Base-by-base conservation (phyloP, 768 basidiomycete species). In the Galerina sulciceps region DNA sequence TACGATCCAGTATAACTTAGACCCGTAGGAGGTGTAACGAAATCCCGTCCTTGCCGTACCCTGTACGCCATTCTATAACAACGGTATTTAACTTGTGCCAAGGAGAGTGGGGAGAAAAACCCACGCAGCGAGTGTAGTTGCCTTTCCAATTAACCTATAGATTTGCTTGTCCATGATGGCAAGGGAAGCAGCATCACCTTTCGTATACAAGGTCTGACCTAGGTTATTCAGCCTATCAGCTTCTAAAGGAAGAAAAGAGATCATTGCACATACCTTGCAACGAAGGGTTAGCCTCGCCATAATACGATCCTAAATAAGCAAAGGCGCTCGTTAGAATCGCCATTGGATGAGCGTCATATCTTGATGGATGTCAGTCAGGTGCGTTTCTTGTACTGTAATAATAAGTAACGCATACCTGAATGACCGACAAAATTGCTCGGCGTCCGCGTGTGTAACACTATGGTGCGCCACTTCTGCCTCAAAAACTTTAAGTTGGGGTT, bases 271-370 rank as follows among this genome's bases (percentile, higher is more conserved):
- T 67, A 82, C 93, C 94, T 78, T 88, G 87, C 6, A 96, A 73
- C 6, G 92, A 91, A 10, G 94, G 94, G 71, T 96, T 96, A 4
- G 93, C 92, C 67, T 94, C 93, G 65, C 82, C 78, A 67, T 94
- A 94, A 70, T 92, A 93, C 6, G 91, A 93, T 4, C 94, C 93
- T 18, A 96, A 75, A 67, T 95, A 94, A 6, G 94, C 86, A 65
- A 96, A 91, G 4, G 91, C 91, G 64, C 89, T 91, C 4, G 89
- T 93, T 44, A 94, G 79, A 62, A 95, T 94, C 17, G 91, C 86
- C 93, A 94, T 95, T 0, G 94, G 94, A 67, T 96, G 94, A 1
- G 94, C 90, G 60, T 96, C 94, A 69, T 94, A 93, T 49, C 93
- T 91, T 56, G 17, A 36, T 41, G 38, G n/a, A 9, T 8, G 23